Conservation (phyloP, 208 protist genomes). For the Leishmania aethiopica region DNA sequence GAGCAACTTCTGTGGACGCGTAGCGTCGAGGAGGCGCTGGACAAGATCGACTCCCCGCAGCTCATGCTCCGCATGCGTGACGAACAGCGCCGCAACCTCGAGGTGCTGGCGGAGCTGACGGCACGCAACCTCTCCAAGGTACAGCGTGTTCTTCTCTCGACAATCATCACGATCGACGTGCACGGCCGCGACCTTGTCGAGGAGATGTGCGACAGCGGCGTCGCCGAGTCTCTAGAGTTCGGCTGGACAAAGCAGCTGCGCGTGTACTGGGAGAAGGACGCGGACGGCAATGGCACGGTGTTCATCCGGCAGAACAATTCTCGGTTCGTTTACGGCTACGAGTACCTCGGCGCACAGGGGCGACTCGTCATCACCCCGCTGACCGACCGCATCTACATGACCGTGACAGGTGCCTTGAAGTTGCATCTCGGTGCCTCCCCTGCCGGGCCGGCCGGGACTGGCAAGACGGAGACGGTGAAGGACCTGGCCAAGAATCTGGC, state of each 20-base stretch:
- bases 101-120: slow-evolving; percentile 92
- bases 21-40: slow-evolving; percentile 92
- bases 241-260: slow-evolving; percentile 98
- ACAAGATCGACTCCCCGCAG: slow-evolving; percentile 59
- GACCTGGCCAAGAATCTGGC: slow-evolving; percentile 97
- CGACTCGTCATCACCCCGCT: slow-evolving; percentile 98
- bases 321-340: slow-evolving; percentile 97
- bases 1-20: slow-evolving; percentile 95
- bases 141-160: slow-evolving; percentile 93
- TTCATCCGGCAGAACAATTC: slow-evolving; percentile 97
- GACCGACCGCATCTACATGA: slow-evolving; percentile 98
- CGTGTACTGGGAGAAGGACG: slow-evolving; percentile 96
- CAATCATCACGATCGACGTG: slow-evolving; percentile 98
- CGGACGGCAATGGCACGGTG: slow-evolving; percentile 91
- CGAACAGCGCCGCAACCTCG: slow-evolving; percentile 83
- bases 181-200: slow-evolving; percentile 97
- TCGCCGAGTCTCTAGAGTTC: slow-evolving; percentile 91
- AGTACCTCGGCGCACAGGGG: slow-evolving; percentile 97
- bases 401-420: slow-evolving; percentile 96
- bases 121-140: slow-evolving; percentile 86
- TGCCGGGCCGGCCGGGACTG: slow-evolving; percentile 95
- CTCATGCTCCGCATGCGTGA: slow-evolving; percentile 83
- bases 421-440: slow-evolving; percentile 95
- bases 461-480: slow-evolving; percentile 98
- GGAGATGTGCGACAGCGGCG: slow-evolving; percentile 92